Percentiles rank a stretch among this genome's conserved stretches.
Evolutionary conservation across 176 grass and related monocot species (phyloP).

Genomic region (Typha latifolia): DNA sequence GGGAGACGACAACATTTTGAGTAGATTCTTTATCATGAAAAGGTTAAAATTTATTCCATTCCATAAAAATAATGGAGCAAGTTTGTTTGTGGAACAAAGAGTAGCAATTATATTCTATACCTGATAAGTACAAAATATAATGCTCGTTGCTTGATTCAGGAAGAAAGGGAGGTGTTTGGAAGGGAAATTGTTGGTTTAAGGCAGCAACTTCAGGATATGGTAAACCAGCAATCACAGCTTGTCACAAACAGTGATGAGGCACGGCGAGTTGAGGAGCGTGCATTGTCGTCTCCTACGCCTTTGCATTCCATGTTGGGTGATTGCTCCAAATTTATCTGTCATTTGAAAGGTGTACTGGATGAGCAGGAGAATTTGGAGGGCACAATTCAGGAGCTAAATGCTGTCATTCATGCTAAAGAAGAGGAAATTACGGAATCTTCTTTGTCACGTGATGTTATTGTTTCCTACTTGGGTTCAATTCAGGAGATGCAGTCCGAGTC

Average conservation of each 20-base stretch:
- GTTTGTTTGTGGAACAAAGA: neutral
- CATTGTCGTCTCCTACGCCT: constrained; percentile 11
- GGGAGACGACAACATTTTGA: too few relatives aligned
- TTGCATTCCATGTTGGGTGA: constrained; percentile 69
- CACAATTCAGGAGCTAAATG: constrained; percentile 2
- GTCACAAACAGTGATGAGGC: neutral
- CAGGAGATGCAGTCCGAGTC: constrained; percentile 9
- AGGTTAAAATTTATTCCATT: too few relatives aligned
- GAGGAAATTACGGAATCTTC: constrained; percentile 50
- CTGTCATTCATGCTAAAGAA: constrained; percentile 33
- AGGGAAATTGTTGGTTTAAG: constrained; percentile 46
- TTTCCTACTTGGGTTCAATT: constrained; percentile 45
- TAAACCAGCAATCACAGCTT: constrained; percentile 17
- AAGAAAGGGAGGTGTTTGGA: constrained; percentile 75
- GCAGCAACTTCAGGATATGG: constrained; percentile 42
- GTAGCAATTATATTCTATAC: neutral
- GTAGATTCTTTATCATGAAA: too few relatives aligned
- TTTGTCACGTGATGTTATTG: constrained; percentile 44
- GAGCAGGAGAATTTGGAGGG: constrained; percentile 13
- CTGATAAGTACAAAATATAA: neutral
- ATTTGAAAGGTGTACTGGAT: constrained; percentile 36
- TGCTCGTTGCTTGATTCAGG: constrained; percentile 42
- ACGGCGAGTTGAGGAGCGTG: constrained; percentile 22
- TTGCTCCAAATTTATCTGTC: constrained; percentile 57
- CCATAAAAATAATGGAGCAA: neutral